A percentile compares a stretch with the other conserved stretches of the same genome.
Conservation (phyloP, 768 basidiomycete genomes). For the Mrakia hoshinonis region DNA sequence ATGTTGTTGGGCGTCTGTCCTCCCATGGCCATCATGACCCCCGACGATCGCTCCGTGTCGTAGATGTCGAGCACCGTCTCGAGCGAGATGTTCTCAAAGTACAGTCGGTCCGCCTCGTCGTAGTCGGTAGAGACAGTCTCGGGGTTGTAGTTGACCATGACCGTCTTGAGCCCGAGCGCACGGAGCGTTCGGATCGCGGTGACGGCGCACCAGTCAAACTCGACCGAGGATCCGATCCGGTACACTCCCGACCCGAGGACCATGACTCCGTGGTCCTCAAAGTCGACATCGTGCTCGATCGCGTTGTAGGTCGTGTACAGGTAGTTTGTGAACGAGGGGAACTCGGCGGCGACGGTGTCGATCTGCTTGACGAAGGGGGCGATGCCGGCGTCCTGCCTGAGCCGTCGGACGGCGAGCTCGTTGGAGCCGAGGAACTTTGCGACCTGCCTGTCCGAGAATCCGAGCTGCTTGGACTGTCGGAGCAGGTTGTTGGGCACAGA, state of each 20-base stretch:
- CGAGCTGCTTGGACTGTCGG: constrained; percentile 79
- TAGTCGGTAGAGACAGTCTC: constrained; percentile 99
- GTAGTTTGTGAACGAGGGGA: constrained; percentile 97
- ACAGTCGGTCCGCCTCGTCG: constrained; percentile 94
- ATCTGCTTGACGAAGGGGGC: constrained; percentile 95
- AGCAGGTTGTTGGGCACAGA: constrained; percentile 57
- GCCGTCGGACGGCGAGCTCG: constrained; percentile 81
- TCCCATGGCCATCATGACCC: constrained; percentile 95
- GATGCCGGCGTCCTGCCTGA: constrained; percentile 75
- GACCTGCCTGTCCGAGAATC: constrained; percentile 89
- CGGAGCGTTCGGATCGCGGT: constrained; percentile 91
- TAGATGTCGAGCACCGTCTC: constrained; percentile 97
- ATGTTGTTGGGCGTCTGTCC: constrained; percentile 99
- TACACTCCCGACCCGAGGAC: constrained; percentile 97
- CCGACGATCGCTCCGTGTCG: constrained; percentile 75
- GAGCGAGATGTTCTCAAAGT: constrained; percentile 96
- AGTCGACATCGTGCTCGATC: constrained; percentile 81
- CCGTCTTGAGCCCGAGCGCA: constrained; percentile 84
- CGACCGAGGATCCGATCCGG: constrained; percentile 96
- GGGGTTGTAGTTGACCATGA: constrained; percentile 99
- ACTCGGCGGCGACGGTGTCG: constrained; percentile 97
- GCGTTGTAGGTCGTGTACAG: constrained; percentile 97
- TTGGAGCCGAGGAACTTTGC: constrained; percentile 75
- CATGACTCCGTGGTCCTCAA: constrained; percentile 88
- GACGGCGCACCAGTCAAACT: constrained; percentile 99